Conservation (phyloP, 169 alveolate species). For the Plasmodium vivax region DNA sequence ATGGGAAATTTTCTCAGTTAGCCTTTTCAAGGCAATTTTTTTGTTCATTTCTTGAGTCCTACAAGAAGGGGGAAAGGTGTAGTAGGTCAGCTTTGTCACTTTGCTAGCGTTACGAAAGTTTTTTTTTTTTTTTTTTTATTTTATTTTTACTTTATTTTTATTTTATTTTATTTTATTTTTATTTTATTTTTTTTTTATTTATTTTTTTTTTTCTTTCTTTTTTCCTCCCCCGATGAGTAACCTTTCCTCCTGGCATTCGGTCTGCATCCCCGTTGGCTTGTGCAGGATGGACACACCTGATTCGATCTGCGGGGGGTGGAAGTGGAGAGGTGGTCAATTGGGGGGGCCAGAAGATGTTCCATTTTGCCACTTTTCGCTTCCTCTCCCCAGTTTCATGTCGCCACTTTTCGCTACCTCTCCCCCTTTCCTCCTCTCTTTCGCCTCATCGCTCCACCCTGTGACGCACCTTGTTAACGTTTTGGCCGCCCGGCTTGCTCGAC, state of each 20-base stretch:
- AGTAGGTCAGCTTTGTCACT: neutral
- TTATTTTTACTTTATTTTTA: too few relatives aligned
- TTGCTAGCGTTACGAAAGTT: neutral
- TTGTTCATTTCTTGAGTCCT: conserved; percentile 73
- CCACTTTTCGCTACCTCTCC: neutral
- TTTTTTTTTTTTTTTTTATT: neutral
- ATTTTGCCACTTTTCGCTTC: too few relatives aligned
- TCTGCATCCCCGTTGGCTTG: conserved; percentile 26
- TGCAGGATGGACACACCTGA: conserved; percentile 59
- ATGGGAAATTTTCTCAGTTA: conserved; percentile 18
- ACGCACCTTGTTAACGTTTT: conserved; percentile 84
- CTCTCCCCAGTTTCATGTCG: too few relatives aligned
- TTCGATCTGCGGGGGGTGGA: conserved; percentile 11
- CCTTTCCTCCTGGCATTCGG: conserved; percentile 69
- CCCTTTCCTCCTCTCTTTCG: too few relatives aligned
- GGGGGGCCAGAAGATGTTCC: neutral
- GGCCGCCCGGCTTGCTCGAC: conserved; percentile 87
- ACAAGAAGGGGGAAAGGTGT: neutral
- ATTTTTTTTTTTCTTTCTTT: too few relatives aligned
- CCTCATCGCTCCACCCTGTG: too few relatives aligned
- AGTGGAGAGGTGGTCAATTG: neutral
- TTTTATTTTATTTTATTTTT: too few relatives aligned
- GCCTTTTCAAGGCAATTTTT: conserved; percentile 57
- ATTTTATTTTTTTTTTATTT: too few relatives aligned
- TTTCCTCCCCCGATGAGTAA: neutral